These are phyloP conservation scores for Mrakia frigida DNA, from an alignment of 768 basidiomycete genomes.

Conservation along the genomic window DNA sequence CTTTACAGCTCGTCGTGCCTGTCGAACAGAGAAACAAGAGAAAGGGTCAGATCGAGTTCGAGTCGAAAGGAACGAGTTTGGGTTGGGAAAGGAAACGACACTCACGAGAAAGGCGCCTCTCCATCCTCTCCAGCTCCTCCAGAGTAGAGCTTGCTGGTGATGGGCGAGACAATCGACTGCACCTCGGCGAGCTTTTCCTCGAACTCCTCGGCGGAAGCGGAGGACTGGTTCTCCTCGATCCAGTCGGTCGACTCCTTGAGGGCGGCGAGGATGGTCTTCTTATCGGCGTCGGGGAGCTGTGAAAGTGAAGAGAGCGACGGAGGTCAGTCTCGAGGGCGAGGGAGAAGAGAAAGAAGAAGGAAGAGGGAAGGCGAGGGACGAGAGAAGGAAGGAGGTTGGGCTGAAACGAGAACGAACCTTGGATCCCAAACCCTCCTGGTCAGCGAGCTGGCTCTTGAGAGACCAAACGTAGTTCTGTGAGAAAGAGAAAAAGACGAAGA, in stretches of 20 bases:
- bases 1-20: too few relatives aligned
- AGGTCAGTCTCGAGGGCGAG: not conserved
- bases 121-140: slow-evolving; percentile 40
- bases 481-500: not conserved
- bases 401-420: slow-evolving; percentile 47
- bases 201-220: slow-evolving; percentile 75
- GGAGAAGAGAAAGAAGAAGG: not conserved
- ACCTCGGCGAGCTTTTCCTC: slow-evolving; percentile 78
- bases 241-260: slow-evolving; percentile 88
- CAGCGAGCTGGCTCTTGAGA: slow-evolving; percentile 77
- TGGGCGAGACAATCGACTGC: slow-evolving; percentile 70
- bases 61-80: too few relatives aligned
- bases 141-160: slow-evolving; percentile 73
- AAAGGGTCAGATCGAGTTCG: too few relatives aligned
- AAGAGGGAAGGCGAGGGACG: not conserved
- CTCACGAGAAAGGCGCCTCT: slow-evolving; percentile 29
- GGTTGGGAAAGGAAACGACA: too few relatives aligned
- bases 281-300: slow-evolving; percentile 41
- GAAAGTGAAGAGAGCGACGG: not conserved
- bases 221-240: slow-evolving; percentile 76
- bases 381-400: not conserved
- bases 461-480: slow-evolving; percentile 56
- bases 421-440: slow-evolving; percentile 84
- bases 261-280: slow-evolving; percentile 59
- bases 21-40: too few relatives aligned